Evolutionary conservation across 306 rosid species (phyloP), one percentile per base, ranked within the genome.

Genomic region (Lathyrus sativus): DNA sequence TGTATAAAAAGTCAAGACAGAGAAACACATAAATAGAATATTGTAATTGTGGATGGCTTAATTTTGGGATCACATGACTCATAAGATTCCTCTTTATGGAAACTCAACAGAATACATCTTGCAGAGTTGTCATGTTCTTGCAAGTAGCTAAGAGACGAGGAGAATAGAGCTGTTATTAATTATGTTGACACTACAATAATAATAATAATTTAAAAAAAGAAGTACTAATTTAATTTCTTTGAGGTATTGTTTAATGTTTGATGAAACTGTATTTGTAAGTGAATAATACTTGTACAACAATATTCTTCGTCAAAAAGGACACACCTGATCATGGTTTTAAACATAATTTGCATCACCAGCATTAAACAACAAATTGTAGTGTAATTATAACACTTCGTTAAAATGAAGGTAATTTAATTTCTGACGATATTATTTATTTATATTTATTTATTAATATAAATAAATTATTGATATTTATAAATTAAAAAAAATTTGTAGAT

Each of bases 1-100:
- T 10, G 15, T 10, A 9, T 60, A 75, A 9, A 68, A 81, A 73
- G 85, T 76, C 79, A 81, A 81, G 62, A 76, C 33, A 39, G 9
- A 15, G 18, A 18, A 55, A 48, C 33, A 54, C 31, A 55, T 11
- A 28, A 63, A 71, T 39, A 66, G 59, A 58, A 73, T 68, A 73
- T 62, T 50, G 28, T 57, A 55, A 72, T 76, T 63, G 55, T 63
- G 55, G 69, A 73, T 67, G 67, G 70, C 57, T 68, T 77, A 62
- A 73, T 56, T 64, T 69, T 11, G 53, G 67, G 62, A 50, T 44
- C 62, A 73, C 64, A 68, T 59, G 73, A 65, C 55, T 65, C 65
- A 48, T 49, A 68, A 76, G 82, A 73, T 77, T 77, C 85, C 82
- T 37, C 48, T 28, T 67, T 64, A 58, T 63, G 79, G 67, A 73